Conservation (phyloP, 495 filamentous ascomycete genomes). For the Astrocystis sublimbata region DNA sequence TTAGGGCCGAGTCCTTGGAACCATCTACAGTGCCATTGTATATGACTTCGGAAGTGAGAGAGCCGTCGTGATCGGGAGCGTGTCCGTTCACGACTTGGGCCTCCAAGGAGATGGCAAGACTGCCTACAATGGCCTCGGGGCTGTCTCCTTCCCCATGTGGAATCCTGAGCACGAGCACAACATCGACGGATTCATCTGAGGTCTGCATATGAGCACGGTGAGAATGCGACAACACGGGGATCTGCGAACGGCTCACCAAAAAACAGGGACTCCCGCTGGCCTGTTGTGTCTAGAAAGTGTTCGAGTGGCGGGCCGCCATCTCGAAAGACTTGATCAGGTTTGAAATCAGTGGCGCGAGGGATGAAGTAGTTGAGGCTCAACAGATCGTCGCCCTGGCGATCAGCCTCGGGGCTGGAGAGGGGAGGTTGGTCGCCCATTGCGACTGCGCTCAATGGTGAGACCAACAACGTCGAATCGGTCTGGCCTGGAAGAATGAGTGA, state of each 20-base stretch:
- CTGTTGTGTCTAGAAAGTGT: slow-evolving; percentile 48
- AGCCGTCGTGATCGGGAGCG: slow-evolving; percentile 42
- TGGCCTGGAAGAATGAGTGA: background rate
- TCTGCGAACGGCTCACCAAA: slow-evolving; percentile 63
- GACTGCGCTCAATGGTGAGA: background rate
- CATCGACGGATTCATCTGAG: slow-evolving; percentile 75
- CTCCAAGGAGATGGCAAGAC: slow-evolving; percentile 69
- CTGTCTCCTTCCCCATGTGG: slow-evolving; percentile 60
- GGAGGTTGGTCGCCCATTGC: slow-evolving; percentile 27
- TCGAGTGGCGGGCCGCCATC: slow-evolving; percentile 28
- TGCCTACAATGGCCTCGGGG: slow-evolving; percentile 56
- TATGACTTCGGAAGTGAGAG: slow-evolving; percentile 63
- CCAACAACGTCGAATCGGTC: background rate
- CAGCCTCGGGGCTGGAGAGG: slow-evolving; percentile 24
- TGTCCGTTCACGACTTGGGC: slow-evolving; percentile 67
- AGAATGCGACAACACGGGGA: slow-evolving; percentile 41
- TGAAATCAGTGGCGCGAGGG: slow-evolving; percentile 66
- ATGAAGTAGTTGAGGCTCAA: slow-evolving; percentile 78
- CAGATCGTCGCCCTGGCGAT: slow-evolving; percentile 64
- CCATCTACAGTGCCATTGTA: slow-evolving; percentile 62
- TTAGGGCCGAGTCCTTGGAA: slow-evolving; percentile 61
- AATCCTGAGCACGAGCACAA: slow-evolving; percentile 71
- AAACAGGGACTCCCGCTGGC: slow-evolving; percentile 53
- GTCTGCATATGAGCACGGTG: slow-evolving; percentile 61
- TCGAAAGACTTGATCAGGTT: slow-evolving; percentile 60